Base-by-base conservation (phyloP, 495 filamentous ascomycete genomes). In the Aspergillus campestris region DNA sequence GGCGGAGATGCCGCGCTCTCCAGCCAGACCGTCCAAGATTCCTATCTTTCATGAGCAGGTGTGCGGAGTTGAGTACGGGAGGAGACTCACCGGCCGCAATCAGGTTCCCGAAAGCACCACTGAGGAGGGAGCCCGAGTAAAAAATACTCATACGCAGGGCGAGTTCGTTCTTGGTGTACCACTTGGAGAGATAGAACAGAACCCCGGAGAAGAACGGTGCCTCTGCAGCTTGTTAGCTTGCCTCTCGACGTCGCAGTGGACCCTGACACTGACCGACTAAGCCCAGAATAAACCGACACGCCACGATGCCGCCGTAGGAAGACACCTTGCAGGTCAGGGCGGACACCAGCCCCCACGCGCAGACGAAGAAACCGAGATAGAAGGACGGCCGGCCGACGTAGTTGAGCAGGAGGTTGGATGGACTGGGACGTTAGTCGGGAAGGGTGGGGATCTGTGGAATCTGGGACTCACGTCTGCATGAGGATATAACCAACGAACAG, bases 91-190 rank as follows among this genome's bases (percentile, higher is more conserved):
- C 65, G 28, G 65, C 60, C 13, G 72, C 69, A 11, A 82, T 57
- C 8, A 80, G 55, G 0, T 73, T 73, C 6, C 72, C 73, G 54
- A 81, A 79, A 1, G 75, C 77, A 8, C 76, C 75, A 50, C 58
- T 64, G 8, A 79, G 52, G 6, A 74, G 67, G 6, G 75, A 72
- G 7, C 71, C 74, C 40, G 71, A 74, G 55, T 78, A 79, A 50
- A 81, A 79, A 33, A 77, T 56, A 31, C 67, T 66, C 34, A 65
- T 76, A 9, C 73, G 64, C 3, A 69, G 48, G 27, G 53, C 64
- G 6, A 76, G 57, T 50, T 77, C 73, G 40, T 64, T 57, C 31
- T 61, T 58, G n/a, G 70, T 73, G 46, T 76, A 77, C 71, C 69
- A 76, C 34, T 60, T 59, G n/a, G 66, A 71, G 3, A 75, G 60